phyloP scores from a whole-genome alignment of 495 filamentous ascomycete genomes.

The Podospora pseudopauciseta region DNA sequence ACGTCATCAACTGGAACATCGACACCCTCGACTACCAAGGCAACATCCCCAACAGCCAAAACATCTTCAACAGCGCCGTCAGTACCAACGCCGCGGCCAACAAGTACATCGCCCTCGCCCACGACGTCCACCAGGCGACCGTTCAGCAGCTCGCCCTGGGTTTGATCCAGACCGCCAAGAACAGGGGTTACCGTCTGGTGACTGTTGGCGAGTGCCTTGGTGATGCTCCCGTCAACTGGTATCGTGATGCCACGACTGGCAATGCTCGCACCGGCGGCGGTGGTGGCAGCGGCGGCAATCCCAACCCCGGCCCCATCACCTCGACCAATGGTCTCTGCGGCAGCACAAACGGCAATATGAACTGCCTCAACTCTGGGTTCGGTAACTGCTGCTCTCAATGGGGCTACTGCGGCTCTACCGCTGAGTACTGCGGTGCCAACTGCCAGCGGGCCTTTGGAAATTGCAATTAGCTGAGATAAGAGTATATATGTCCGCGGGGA shows the following conservation, averaged over 20 bases:
- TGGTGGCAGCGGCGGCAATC: conserved; percentile 1
- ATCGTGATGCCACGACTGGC: conserved; percentile 28
- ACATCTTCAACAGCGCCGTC: conserved; percentile 37
- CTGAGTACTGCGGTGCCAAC: conserved; percentile 21
- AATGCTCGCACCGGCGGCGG: conserved; percentile 11
- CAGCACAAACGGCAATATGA: conserved; percentile 16
- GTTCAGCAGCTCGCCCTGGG: conserved; percentile 59
- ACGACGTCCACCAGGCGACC: conserved; percentile 64
- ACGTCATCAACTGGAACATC: conserved; percentile 60
- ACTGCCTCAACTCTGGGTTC: conserved; percentile 20
- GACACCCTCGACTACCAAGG: conserved; percentile 65
- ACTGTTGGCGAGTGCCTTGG: conserved; percentile 40
- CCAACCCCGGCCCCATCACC: conserved; percentile 1
- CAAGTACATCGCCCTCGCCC: conserved; percentile 44
- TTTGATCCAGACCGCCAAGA: conserved; percentile 51
- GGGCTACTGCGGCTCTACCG: conserved; percentile 28
- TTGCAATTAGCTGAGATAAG: conserved; percentile 8
- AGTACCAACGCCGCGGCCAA: conserved; percentile 32
- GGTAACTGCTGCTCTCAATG: conserved; percentile 27
- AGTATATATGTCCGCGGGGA: background rate
- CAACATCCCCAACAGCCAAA: conserved; percentile 51
- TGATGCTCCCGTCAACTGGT: conserved; percentile 42
- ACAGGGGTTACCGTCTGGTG: conserved; percentile 46
- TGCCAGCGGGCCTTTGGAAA: conserved; percentile 24
- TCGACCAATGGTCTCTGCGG: conserved; percentile 26